Conservation (phyloP, 169 alveolate genomes). For the Cryptosporidium bovis region DNA sequence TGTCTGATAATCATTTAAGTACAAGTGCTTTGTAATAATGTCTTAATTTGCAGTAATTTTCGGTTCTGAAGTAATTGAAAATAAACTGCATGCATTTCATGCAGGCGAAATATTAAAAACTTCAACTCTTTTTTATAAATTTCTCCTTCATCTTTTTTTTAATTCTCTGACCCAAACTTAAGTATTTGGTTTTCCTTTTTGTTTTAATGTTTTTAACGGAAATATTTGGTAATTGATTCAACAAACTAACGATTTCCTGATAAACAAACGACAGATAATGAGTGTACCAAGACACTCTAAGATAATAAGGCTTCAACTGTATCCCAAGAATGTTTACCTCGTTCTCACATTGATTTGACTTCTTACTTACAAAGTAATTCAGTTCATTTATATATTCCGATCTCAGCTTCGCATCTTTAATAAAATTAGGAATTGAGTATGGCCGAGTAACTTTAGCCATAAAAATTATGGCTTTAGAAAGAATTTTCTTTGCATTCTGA, state of each 20-base stretch:
- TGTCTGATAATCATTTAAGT: no score
- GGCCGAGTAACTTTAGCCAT: conserved; percentile 24
- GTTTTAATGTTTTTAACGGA: background rate
- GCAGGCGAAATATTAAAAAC: no score
- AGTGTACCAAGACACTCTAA: conserved; percentile 36
- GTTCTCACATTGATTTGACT: background rate
- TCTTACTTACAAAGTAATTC: background rate
- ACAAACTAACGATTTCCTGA: conserved; percentile 7
- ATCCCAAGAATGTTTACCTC: conserved; percentile 11
- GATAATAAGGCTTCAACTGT: conserved; percentile 4
- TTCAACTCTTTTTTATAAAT: no score
- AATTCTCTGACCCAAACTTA: no score
- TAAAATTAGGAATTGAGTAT: conserved; percentile 23
- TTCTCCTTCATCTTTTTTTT: no score
- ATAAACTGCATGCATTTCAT: no score
- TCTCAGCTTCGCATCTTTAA: conserved; percentile 22
- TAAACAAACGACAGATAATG: background rate
- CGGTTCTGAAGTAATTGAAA: no score
- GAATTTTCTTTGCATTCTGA: conserved; percentile 5
- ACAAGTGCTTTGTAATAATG: no score
- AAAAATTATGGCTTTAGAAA: conserved; percentile 12
- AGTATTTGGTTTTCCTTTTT: no score
- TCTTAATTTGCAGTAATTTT: no score
- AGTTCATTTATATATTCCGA: conserved; percentile 18
- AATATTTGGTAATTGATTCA: conserved; percentile 35